These are phyloP conservation scores for Collybiopsis luxurians DNA, from an alignment of 768 basidiomycete species.

Conservation along the genomic window DNA sequence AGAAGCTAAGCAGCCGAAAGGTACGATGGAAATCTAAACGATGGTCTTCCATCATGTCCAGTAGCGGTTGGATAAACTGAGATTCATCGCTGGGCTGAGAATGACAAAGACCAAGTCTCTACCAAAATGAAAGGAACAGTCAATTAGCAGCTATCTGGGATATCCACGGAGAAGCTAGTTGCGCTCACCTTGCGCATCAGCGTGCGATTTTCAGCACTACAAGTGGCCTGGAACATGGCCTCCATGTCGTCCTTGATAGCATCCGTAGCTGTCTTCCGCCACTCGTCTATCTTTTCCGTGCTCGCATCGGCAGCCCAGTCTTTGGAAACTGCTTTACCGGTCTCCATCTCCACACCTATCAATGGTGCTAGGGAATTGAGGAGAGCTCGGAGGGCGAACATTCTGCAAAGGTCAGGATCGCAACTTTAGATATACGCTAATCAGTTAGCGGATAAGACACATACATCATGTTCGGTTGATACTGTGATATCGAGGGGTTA, in stretches of 20 bases:
- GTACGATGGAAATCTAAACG: slow-evolving; percentile 87
- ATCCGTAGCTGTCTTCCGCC: slow-evolving; percentile 57
- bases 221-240: slow-evolving; percentile 53
- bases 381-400: slow-evolving; percentile 78
- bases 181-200: slow-evolving; percentile 76
- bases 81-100: slow-evolving; percentile 56
- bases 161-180: too few relatives aligned
- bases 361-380: slow-evolving; percentile 79
- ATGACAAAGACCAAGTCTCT: slow-evolving; percentile 79
- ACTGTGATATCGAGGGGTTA: slow-evolving; percentile 20
- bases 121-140: background rate
- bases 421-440: background rate
- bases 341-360: slow-evolving; percentile 75
- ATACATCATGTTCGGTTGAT: slow-evolving; percentile 80
- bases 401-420: slow-evolving; percentile 31
- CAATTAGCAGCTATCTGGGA: too few relatives aligned
- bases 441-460: slow-evolving; percentile 16
- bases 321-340: slow-evolving; percentile 45
- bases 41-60: slow-evolving; percentile 72
- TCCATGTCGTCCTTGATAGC: slow-evolving; percentile 60
- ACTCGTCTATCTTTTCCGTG: slow-evolving; percentile 54
- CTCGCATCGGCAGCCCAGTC: slow-evolving; percentile 65
- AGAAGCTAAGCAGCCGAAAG: slow-evolving; percentile 69
- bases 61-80: slow-evolving; percentile 58
- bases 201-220: slow-evolving; percentile 59